A percentile compares a stretch with the other conserved stretches of the same genome.
These are phyloP conservation scores for Quercus suber DNA, from an alignment of 306 rosid species.

Conservation along the genomic window DNA sequence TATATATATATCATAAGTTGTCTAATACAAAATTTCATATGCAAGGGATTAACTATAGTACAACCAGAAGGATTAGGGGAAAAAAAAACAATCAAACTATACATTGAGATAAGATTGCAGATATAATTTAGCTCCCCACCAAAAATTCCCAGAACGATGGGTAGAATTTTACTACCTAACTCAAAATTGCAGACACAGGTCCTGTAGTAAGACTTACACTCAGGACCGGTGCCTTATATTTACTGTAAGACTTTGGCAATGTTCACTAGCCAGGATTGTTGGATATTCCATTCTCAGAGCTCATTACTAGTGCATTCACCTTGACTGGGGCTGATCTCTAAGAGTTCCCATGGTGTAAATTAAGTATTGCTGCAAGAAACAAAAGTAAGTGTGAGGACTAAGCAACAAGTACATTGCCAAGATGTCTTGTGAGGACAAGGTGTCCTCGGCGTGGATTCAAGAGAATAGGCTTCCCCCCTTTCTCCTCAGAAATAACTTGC, in stretches of 20 bases:
- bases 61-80: too few species aligned
- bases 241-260: not conserved
- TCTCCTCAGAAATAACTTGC: too few species aligned
- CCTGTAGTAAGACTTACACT: not conserved
- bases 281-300: not conserved
- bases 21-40: not conserved
- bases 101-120: not conserved
- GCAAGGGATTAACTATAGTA: not conserved
- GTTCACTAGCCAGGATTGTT: not conserved
- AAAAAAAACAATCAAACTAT: not conserved
- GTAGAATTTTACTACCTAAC: not conserved
- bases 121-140: not conserved
- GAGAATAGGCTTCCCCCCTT: too few species aligned
- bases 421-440: too few species aligned
- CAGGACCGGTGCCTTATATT: not conserved
- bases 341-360: not conserved
- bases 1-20: not conserved
- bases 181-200: not conserved
- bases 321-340: not conserved
- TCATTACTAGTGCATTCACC: not conserved
- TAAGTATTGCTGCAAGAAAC: not conserved
- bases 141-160: not conserved
- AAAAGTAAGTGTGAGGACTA: not conserved
- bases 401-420: not conserved
- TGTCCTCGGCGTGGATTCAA: too few species aligned